phyloP scores from a whole-genome alignment of 1,284 basidiomycete species.

The Ganoderma sinense region DNA sequence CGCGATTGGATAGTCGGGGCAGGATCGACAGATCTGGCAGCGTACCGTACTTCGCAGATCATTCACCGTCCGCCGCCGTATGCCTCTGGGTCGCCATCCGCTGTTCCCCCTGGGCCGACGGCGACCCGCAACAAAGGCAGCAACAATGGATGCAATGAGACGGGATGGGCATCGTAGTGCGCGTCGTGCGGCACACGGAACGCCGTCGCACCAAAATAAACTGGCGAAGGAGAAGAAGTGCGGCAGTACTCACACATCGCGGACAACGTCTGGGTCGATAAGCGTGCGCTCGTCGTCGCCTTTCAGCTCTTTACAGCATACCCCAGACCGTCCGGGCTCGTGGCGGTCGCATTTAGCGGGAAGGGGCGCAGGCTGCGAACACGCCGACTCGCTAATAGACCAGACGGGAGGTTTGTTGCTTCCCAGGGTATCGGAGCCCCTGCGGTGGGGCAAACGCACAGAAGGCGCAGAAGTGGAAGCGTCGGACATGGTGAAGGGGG shows the following conservation, averaged over 20 bases:
- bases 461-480: constrained; percentile 36
- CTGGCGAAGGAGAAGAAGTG: not conserved
- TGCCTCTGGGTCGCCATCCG: not conserved
- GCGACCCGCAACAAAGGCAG: not conserved
- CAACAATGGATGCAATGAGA: not conserved
- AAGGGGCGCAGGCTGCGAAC: constrained; percentile 52
- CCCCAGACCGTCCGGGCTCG: constrained; percentile 57
- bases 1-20: not conserved
- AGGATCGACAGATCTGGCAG: not conserved
- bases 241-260: constrained; percentile 71
- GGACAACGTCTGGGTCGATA: constrained; percentile 85
- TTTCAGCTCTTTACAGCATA: constrained; percentile 87
- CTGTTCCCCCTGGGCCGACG: not conserved
- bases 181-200: not conserved
- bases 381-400: constrained; percentile 54
- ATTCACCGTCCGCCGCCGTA: not conserved
- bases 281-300: constrained; percentile 79
- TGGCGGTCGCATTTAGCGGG: constrained; percentile 68
- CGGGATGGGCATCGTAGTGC: not conserved
- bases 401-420: constrained; percentile 63
- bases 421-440: constrained; percentile 28
- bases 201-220: not conserved
- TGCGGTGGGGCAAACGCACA: constrained; percentile 43
- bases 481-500: constrained; percentile 17
- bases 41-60: not conserved